phyloP scores from a whole-genome alignment of 1,284 basidiomycete genomes.

The Rhodotorula sp. region DNA sequence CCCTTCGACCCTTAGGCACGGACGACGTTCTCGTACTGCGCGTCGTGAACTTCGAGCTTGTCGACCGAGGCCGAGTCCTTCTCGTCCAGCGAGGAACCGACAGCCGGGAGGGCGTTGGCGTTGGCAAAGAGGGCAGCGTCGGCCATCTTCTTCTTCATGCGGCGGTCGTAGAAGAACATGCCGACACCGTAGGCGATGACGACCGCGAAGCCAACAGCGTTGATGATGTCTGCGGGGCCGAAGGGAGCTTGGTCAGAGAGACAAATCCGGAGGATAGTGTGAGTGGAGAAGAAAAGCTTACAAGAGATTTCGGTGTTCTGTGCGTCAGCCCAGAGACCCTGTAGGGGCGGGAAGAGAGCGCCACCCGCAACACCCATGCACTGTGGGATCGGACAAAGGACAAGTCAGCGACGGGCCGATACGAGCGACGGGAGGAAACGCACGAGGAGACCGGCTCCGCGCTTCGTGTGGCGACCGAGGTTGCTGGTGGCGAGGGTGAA shows the following conservation, averaged over 20 bases:
- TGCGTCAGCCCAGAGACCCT: constrained; percentile 64
- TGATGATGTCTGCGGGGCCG: not conserved
- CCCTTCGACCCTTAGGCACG: not conserved
- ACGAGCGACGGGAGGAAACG: too few species aligned
- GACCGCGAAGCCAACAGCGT: constrained; percentile 5
- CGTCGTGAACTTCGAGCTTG: constrained; percentile 17
- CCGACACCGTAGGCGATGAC: constrained; percentile 23
- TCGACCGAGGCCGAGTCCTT: constrained; percentile 9
- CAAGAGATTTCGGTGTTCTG: constrained; percentile 58
- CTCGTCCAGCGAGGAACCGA: constrained; percentile 7
- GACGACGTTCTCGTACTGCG: constrained; percentile 3
- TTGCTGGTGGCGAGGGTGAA: constrained; percentile 70
- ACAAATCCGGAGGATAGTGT: not conserved
- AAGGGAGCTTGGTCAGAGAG: not conserved
- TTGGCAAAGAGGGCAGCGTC: constrained; percentile 5
- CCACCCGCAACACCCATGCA: constrained; percentile 64
- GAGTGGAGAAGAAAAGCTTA: constrained; percentile 3
- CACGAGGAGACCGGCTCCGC: constrained; percentile 62
- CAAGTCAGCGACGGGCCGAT: too few species aligned
- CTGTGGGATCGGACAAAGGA: too few species aligned
- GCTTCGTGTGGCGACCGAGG: constrained; percentile 67
- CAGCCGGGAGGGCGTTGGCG: not conserved
- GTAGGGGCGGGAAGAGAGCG: constrained; percentile 70
- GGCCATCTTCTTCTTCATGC: constrained; percentile 7
- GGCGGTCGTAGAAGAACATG: constrained; percentile 28